A percentile compares a stretch with the other conserved stretches of the same genome.
Conservation (phyloP, 106 monocot species). For the Allium sativum region DNA sequence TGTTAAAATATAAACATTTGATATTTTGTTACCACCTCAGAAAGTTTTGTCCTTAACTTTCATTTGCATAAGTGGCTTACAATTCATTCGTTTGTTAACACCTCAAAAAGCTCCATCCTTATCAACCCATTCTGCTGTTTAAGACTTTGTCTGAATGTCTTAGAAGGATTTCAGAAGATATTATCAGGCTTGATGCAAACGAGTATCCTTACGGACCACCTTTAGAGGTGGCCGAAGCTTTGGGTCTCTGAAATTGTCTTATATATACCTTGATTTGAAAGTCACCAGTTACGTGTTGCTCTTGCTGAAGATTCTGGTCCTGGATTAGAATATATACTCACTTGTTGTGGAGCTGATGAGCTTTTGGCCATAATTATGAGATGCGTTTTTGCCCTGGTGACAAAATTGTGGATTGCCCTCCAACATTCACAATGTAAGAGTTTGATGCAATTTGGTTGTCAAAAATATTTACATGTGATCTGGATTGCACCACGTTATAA, state of each 20-base stretch:
- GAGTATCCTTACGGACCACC: constrained; percentile 99
- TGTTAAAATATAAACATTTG: no score
- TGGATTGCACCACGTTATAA: no score
- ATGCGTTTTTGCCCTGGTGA: constrained; percentile 97
- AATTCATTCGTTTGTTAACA: no score
- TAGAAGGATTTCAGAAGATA: constrained; percentile 87
- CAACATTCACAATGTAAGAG: constrained; percentile 99
- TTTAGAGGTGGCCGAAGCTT: constrained; percentile 77
- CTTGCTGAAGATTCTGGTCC: constrained; percentile 91
- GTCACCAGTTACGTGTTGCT: constrained; percentile 71
- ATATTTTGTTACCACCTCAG: no score
- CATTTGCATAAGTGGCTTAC: no score
- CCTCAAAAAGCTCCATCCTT: no score
- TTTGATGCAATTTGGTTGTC: no score
- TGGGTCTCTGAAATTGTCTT: constrained; percentile 77
- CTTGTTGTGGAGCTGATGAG: constrained; percentile 97
- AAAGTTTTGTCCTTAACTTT: no score
- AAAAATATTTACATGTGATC: no score
- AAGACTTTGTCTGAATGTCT: constrained; percentile 70
- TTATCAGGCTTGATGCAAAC: constrained; percentile 97
- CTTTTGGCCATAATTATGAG: constrained; percentile 97
- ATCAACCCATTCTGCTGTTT: no score
- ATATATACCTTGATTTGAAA: constrained; percentile 95
- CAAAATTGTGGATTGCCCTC: constrained; percentile 94
- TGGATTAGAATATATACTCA: constrained; percentile 81